Percentiles rank a stretch among this genome's conserved stretches.
Evolutionary conservation across 192 early-diverging fungal species (phyloP).

Genomic region (Coemansia sp.): DNA sequence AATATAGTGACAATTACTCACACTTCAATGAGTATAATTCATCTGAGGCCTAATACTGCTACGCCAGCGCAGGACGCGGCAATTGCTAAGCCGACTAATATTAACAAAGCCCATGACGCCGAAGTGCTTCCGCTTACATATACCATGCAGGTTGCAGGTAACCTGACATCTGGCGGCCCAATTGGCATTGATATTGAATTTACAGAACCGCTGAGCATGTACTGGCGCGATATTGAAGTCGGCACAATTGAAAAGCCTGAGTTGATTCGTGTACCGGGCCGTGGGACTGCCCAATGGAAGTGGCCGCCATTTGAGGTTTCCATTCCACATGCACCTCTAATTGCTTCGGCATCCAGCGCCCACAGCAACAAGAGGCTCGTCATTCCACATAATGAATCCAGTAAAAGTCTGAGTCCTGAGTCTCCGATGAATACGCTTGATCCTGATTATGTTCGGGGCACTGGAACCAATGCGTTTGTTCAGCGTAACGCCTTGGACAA

Average conservation of each 20-base stretch:
- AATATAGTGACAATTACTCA: conserved; percentile 19
- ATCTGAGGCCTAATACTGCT: conserved; percentile 1
- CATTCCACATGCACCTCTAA: conserved; percentile 7
- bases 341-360: background rate
- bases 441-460: background rate
- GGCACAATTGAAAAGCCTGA: conserved; percentile 23
- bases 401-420: background rate
- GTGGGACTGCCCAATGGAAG: conserved; percentile 29
- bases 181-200: conserved; percentile 48
- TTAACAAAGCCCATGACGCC: conserved; percentile 19
- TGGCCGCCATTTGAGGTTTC: conserved; percentile 39
- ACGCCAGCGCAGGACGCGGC: background rate
- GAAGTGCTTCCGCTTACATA: conserved; percentile 8
- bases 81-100: background rate
- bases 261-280: conserved; percentile 29
- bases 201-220: conserved; percentile 38
- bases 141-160: conserved; percentile 36
- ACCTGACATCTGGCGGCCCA: conserved; percentile 39
- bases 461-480: conserved; percentile 9
- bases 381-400: background rate
- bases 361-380: conserved; percentile 10
- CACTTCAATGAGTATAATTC: conserved; percentile 17
- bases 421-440: background rate
- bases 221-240: conserved; percentile 39
- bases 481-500: conserved; percentile 20